These are phyloP conservation scores for Colletotrichum lini DNA, from an alignment of 2,329 filamentous ascomycete species.

Conservation along the genomic window DNA sequence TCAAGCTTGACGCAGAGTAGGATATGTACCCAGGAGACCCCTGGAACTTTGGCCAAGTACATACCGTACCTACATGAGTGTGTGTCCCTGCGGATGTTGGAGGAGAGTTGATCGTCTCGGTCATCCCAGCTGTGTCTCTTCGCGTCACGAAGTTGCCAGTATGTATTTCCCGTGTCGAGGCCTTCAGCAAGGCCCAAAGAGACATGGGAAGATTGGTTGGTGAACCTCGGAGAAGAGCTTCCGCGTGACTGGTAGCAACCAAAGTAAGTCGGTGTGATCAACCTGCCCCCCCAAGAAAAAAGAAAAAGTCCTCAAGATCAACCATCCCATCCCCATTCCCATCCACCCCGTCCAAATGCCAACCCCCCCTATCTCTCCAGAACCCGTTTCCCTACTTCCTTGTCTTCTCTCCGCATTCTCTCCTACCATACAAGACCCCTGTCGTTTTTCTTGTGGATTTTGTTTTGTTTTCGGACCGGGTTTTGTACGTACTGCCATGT, in stretches of 20 bases:
- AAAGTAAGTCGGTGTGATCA: slow-evolving; percentile 20
- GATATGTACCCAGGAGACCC: neutral
- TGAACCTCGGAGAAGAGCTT: slow-evolving; percentile 5
- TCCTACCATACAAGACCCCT: slow-evolving; percentile 10
- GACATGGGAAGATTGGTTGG: no score
- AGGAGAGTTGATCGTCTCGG: no score
- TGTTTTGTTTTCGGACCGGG: neutral
- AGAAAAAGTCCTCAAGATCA: neutral
- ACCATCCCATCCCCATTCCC: slow-evolving; percentile 3
- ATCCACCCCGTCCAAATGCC: no score
- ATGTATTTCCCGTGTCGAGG: no score
- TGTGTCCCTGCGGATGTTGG: no score
- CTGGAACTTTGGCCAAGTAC: neutral
- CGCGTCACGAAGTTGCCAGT: no score
- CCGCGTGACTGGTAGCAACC: slow-evolving; percentile 3
- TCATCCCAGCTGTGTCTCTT: no score
- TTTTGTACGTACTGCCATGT: slow-evolving; percentile 16
- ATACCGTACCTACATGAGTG: no score
- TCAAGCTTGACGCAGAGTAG: neutral
- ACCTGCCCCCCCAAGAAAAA: no score
- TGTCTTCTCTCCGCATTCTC: slow-evolving; percentile 20
- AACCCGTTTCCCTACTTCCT: neutral
- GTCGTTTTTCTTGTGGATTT: neutral
- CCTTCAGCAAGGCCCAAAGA: no score
- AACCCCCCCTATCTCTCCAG: no score